phyloP scores from a whole-genome alignment of 148 eudicot species.

The Chenopodium quinoa region DNA sequence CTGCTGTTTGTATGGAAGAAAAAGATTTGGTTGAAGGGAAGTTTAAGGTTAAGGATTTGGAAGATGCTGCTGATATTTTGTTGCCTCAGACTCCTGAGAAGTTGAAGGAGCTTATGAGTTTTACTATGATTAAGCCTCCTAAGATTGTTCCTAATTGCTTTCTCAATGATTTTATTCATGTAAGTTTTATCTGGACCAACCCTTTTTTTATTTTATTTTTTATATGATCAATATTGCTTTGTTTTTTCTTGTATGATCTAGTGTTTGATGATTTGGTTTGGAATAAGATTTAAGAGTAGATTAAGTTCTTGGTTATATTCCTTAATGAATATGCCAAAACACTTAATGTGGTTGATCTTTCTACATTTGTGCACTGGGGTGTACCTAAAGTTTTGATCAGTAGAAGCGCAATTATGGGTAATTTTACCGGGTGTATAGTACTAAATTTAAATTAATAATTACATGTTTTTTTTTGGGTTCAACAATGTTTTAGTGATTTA shows the following conservation, averaged over 20 bases:
- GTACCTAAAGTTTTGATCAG: no score
- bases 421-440: no score
- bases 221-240: neutral
- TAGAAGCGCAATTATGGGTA: no score
- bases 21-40: conserved; percentile 54
- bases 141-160: conserved; percentile 55
- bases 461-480: no score
- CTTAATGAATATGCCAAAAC: no score
- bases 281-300: no score
- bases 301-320: no score
- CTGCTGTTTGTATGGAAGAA: conserved; percentile 78
- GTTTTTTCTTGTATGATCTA: neutral
- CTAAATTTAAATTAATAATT: no score
- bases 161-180: conserved; percentile 66
- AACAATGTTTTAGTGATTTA: no score
- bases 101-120: conserved; percentile 61
- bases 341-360: no score
- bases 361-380: no score
- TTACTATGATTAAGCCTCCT: conserved; percentile 53
- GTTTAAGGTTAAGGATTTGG: conserved; percentile 64
- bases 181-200: conserved; percentile 28
- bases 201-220: neutral
- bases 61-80: conserved; percentile 58
- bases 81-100: conserved; percentile 71
- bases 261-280: no score